Percentiles rank a stretch among this genome's conserved stretches.
These are phyloP conservation scores for Chaetomiaceae sp. DNA, from an alignment of 2,329 filamentous ascomycete species.

Conservation along the genomic window DNA sequence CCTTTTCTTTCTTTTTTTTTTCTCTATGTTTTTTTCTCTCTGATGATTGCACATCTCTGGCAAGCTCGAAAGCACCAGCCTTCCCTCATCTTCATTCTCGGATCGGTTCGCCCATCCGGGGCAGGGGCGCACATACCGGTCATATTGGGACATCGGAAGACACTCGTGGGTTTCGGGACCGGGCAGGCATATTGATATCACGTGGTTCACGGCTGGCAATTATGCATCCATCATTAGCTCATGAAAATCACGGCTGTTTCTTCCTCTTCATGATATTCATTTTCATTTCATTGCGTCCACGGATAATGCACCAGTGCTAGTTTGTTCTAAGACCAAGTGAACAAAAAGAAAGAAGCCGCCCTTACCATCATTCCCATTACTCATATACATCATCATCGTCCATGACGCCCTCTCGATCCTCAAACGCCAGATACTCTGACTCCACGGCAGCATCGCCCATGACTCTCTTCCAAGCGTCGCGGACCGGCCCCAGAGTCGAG, in stretches of 20 bases:
- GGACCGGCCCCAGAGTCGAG: constrained; percentile 59
- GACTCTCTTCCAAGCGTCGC: constrained; percentile 63
- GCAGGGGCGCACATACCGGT: not conserved
- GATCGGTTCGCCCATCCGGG: not conserved
- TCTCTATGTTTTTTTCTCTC: too few relatives aligned
- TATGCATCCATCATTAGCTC: not conserved
- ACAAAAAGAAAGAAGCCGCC: constrained; percentile 1
- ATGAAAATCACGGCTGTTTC: not conserved
- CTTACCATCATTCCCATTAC: constrained; percentile 25
- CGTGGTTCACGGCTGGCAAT: not conserved
- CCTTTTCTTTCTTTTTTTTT: too few relatives aligned
- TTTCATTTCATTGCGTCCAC: too few relatives aligned
- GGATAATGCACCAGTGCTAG: too few relatives aligned
- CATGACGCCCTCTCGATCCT: constrained; percentile 61
- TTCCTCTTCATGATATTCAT: too few relatives aligned
- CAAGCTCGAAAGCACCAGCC: not conserved
- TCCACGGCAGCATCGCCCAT: constrained; percentile 45
- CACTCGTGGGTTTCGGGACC: too few relatives aligned
- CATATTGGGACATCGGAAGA: not conserved
- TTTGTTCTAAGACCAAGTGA: too few relatives aligned
- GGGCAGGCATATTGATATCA: not conserved
- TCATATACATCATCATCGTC: constrained; percentile 55
- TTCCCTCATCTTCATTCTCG: not conserved
- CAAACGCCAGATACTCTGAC: constrained; percentile 68
- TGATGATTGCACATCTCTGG: not conserved